Evolutionary conservation across 106 monocot species (phyloP).

Genomic region (Dioscorea alata): DNA sequence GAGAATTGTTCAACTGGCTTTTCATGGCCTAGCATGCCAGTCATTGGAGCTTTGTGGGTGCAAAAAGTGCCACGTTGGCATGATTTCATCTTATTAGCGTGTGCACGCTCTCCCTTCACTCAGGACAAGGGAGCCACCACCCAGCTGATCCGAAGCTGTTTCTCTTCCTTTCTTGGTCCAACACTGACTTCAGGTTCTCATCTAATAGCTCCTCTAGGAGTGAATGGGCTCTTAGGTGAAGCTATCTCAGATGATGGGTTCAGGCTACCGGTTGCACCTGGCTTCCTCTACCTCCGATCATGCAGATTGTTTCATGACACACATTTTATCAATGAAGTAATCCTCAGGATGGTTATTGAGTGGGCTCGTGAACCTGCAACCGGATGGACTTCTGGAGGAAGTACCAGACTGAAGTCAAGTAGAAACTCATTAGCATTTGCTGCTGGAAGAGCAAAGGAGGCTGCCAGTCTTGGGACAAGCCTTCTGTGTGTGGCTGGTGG

Average conservation of each 20-base stretch:
- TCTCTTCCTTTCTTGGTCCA: constrained; percentile 63
- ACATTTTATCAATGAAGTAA: constrained; percentile 4
- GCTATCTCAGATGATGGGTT: constrained; percentile 8
- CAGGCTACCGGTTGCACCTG: constrained; percentile 38
- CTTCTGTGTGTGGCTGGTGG: constrained; percentile 13
- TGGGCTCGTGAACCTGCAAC: constrained; percentile 2
- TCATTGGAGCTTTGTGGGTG: constrained; percentile 82
- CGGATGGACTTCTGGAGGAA: not conserved
- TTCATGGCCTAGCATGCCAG: constrained; percentile 88
- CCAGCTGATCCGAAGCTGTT: constrained; percentile 82
- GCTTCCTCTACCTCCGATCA: constrained; percentile 29
- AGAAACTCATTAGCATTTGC: not conserved
- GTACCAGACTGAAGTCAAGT: not conserved
- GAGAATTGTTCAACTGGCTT: constrained; percentile 80
- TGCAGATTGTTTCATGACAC: constrained; percentile 9
- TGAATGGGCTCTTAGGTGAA: constrained; percentile 61
- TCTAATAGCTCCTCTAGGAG: constrained; percentile 30
- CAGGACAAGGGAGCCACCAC: constrained; percentile 56
- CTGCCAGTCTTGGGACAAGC: constrained; percentile 5
- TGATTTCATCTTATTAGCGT: constrained; percentile 76
- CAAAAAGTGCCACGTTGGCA: constrained; percentile 90
- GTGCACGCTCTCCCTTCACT: constrained; percentile 62
- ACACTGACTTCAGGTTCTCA: constrained; percentile 10
- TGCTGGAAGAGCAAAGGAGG: not conserved
- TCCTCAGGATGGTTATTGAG: constrained; percentile 1